phyloP scores from a whole-genome alignment of 805 yeast species.

The Candida krabiensis region DNA sequence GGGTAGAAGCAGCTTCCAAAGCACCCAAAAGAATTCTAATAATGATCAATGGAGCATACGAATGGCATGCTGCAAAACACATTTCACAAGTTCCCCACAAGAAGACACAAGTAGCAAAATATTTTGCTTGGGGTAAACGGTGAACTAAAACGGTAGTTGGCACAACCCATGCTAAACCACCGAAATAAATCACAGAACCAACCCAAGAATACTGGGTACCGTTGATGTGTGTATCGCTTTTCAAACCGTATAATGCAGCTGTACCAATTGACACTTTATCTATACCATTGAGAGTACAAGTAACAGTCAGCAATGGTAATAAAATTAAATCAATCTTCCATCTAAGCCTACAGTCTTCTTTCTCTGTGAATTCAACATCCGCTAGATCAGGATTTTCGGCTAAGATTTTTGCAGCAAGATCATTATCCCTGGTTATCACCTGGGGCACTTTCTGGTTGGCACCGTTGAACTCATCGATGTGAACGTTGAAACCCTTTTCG shows the following conservation, averaged over 20 bases:
- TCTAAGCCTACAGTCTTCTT: constrained; percentile 15
- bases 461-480: too few relatives aligned
- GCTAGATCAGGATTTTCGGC: too few relatives aligned
- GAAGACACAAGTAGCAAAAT: constrained; percentile 34
- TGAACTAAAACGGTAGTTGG: constrained; percentile 43
- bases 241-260: constrained; percentile 45
- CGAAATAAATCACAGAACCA: constrained; percentile 52
- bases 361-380: too few relatives aligned
- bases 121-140: constrained; percentile 39
- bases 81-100: constrained; percentile 46
- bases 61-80: constrained; percentile 41
- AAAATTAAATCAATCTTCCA: constrained; percentile 22
- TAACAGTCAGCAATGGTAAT: constrained; percentile 22
- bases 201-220: constrained; percentile 48
- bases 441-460: too few relatives aligned
- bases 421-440: too few relatives aligned
- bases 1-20: constrained; percentile 53
- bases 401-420: too few relatives aligned
- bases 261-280: constrained; percentile 24
- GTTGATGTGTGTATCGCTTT: constrained; percentile 44
- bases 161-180: constrained; percentile 43
- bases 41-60: constrained; percentile 43
- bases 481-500: too few relatives aligned
- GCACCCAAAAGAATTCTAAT: constrained; percentile 49
- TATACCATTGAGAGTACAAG: constrained; percentile 22